Conservation (phyloP, 257 asterid species). For the Solanum verrucosum region DNA sequence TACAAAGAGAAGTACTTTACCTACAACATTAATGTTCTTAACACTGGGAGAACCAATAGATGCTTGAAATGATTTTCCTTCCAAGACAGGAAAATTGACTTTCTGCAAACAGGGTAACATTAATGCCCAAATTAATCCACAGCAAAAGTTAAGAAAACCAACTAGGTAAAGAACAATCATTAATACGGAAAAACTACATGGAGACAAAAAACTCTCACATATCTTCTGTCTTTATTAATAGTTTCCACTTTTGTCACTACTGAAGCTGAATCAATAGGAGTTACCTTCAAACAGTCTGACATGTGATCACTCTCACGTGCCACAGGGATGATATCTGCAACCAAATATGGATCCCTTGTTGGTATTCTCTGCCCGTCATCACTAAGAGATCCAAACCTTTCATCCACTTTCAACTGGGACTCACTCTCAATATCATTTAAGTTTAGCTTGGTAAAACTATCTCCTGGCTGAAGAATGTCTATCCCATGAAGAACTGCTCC, state of each 20-base stretch:
- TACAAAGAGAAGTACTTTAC: slow-evolving; percentile 21
- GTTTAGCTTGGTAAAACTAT: slow-evolving; percentile 3
- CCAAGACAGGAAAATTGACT: slow-evolving; percentile 16
- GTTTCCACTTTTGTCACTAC: slow-evolving; percentile 16
- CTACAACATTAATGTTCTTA: slow-evolving; percentile 21
- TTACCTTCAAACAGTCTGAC: slow-evolving; percentile 16
- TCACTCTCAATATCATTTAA: slow-evolving; percentile 11
- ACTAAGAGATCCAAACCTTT: slow-evolving; percentile 9
- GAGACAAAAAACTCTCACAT: not conserved
- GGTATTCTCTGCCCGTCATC: slow-evolving; percentile 16
- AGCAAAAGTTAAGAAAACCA: not conserved
- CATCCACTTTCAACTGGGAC: slow-evolving; percentile 10
- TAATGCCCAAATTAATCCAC: not conserved
- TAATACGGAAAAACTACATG: not conserved
- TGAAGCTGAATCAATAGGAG: slow-evolving; percentile 17
- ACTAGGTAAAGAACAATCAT: not conserved
- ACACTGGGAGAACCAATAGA: slow-evolving; percentile 16
- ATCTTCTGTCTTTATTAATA: not conserved
- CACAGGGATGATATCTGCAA: slow-evolving; percentile 14
- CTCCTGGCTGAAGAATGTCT: slow-evolving; percentile 11
- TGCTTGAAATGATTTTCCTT: slow-evolving; percentile 19
- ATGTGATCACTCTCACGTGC: slow-evolving; percentile 8
- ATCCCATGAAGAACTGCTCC: slow-evolving; percentile 15
- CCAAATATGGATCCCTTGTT: slow-evolving; percentile 5
- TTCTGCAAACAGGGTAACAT: slow-evolving; percentile 20